These are phyloP conservation scores for Globisporangium takayamanum DNA, from an alignment of 352 stramenopile genomes.

Conservation along the genomic window DNA sequence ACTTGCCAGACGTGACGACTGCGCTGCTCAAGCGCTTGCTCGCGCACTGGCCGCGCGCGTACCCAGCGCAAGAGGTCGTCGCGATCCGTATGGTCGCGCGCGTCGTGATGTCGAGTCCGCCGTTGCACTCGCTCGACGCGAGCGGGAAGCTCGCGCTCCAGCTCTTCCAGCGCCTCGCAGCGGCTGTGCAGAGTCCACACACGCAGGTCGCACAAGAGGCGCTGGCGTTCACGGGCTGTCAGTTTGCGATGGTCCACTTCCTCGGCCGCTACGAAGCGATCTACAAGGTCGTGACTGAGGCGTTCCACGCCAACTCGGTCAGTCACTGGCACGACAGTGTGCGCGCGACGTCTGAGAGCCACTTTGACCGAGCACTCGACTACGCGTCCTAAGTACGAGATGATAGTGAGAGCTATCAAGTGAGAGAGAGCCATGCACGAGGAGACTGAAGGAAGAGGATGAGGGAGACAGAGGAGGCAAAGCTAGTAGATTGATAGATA, in stretches of 20 bases:
- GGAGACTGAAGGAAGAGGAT: background rate
- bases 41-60: constrained; percentile 55
- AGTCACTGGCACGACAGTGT: constrained; percentile 74
- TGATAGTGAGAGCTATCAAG: background rate
- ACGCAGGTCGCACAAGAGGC: constrained; percentile 75
- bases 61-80: constrained; percentile 61
- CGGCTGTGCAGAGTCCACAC: constrained; percentile 50
- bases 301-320: constrained; percentile 52
- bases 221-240: constrained; percentile 74
- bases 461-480: background rate
- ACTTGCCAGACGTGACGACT: constrained; percentile 53
- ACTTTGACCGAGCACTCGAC: constrained; percentile 76
- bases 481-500: no score
- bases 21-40: constrained; percentile 51
- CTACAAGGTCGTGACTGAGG: constrained; percentile 55
- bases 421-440: background rate
- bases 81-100: constrained; percentile 79
- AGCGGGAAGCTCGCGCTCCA: constrained; percentile 26
- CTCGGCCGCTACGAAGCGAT: constrained; percentile 53
- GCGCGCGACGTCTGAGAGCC: constrained; percentile 49
- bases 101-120: constrained; percentile 76
- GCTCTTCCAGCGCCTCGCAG: constrained; percentile 56
- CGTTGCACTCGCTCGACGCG: constrained; percentile 39
- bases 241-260: constrained; percentile 78
- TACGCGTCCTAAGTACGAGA: constrained; percentile 40